Evolutionary conservation across 2,329 filamentous ascomycete genomes (phyloP), one percentile per base, ranked within the genome.

Genomic region (Gremmenia infestans): DNA sequence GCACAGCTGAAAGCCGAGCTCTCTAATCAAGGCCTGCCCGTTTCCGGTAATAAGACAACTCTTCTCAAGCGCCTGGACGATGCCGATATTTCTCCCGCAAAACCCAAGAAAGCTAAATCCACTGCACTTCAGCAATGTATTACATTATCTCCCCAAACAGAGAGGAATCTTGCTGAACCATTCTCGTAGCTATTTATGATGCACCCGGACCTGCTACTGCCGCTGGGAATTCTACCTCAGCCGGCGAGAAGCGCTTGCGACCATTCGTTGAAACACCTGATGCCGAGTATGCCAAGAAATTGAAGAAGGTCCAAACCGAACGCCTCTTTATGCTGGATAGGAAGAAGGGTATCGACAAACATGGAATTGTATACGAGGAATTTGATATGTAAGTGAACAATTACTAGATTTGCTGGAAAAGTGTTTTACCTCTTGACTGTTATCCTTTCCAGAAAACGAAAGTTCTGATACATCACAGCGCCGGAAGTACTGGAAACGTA

Each of bases 1-100:
- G 77, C 82, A 32, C 85, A 90, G 65, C 78, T 91, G 60, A 88
- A 87, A 71, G 81, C 81, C n/a, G 86, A 90, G 74, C 78, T 91
- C 48, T 89, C 87, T 71, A 76, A 76, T 53, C 82, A 87, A 59
- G 82, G 83, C 19, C 78, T 91, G 36, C 75, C 83, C 4, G 79
- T 83, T 58, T 80, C 81, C 17, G 88, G 88, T 5, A 77, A 89
- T 48, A 88, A 90, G 69, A 78, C 83, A 14, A 87, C 87, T 56
- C 80, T 90, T 48, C 76, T 91, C 56, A 59, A 80, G 89, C 52
- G 77, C 91, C 57, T 91, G 40, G 72, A 72, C 50, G 72, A 70
- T 40, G 45, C 43, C 28, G 36, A 40, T 19, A 48, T 19, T 6
- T 28, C 49, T 37, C 37, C 56, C 25, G 37, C 40, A 47, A 53